phyloP scores from a whole-genome alignment of 768 basidiomycete species.

The Suillus americanus region DNA sequence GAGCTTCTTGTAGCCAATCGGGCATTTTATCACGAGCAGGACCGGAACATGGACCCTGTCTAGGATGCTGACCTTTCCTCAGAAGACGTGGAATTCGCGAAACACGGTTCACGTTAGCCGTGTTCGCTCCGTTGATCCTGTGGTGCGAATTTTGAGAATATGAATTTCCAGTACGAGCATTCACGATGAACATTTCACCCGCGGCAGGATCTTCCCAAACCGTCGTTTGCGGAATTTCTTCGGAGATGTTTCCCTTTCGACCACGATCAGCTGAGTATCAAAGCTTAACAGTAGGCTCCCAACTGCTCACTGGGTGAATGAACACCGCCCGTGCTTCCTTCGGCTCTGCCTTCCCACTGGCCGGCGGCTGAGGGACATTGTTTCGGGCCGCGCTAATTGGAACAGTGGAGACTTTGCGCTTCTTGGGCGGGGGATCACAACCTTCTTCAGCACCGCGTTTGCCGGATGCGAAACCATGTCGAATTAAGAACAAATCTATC shows the following conservation, averaged over 20 bases:
- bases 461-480: constrained; percentile 55
- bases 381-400: constrained; percentile 7
- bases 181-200: constrained; percentile 56
- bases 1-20: constrained; percentile 61
- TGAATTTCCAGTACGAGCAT: constrained; percentile 72
- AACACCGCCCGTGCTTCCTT: constrained; percentile 11
- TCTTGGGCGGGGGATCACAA: constrained; percentile 45
- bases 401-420: constrained; percentile 38
- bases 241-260: constrained; percentile 14
- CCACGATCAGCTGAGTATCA: constrained; percentile 12
- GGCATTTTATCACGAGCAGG: constrained; percentile 38
- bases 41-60: constrained; percentile 11
- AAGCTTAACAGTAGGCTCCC: not conserved
- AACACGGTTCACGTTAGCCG: constrained; percentile 13
- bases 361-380: not conserved
- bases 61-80: constrained; percentile 2
- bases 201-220: constrained; percentile 67
- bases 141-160: constrained; percentile 31
- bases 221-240: constrained; percentile 30
- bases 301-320: constrained; percentile 21
- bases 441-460: constrained; percentile 12
- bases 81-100: constrained; percentile 13
- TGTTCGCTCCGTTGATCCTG: constrained; percentile 9
- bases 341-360: constrained; percentile 8
- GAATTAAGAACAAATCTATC: constrained; percentile 60